Base-by-base conservation (phyloP, 73 alveolate species). In the Breviolum minutum region DNA sequence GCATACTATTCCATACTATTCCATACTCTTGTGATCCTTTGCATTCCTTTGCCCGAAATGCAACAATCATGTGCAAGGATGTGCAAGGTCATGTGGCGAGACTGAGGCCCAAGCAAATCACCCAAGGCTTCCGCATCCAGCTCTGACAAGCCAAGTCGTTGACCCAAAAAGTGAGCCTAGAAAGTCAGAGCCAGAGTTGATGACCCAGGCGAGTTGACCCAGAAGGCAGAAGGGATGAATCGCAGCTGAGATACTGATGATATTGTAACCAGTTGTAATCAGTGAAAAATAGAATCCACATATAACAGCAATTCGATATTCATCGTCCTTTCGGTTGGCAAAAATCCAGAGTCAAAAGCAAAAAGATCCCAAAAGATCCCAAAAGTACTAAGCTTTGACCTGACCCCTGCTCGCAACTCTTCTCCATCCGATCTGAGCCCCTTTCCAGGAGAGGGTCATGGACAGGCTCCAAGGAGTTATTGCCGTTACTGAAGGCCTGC, bases 101-200 rank as follows among this genome's bases (percentile, higher is more conserved):
- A 48, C 83, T 79, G 87, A 40, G 87, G 16, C 26, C 48, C 68
- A 48, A 54, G 32, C 95, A 87, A 69, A 73, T 87, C 95, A 14
- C 95, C 95, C 68, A 87, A 27, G 20, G 95, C 95, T 69, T 87
- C 95, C 69, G 68, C 95, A 48, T 87, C 95, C 69, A 87, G 83
- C 95, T 87, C 48, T 14, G 95, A 87, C 63, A 87, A 64, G 69
- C 83, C 82, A 16, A 64, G 81, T n/a, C 95, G 95, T 40, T 87
- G 95, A 48, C 95, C 95, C 95, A 87, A 40, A 32, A 87, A 64
- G 13, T 40, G 83, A 14, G 95, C 95, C 95, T 87, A 20, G 32
- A 63, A 48, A 20, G 92, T 10, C 5, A 14, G 63, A 27, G 63
- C 12, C 10, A 7, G 24, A n/a, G 10, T 13, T 61, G 32, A 71